Evolutionary conservation across 2,329 filamentous ascomycete species (phyloP), one percentile per base, ranked within the genome.

Genomic region (Ceratocystis cubensis): DNA sequence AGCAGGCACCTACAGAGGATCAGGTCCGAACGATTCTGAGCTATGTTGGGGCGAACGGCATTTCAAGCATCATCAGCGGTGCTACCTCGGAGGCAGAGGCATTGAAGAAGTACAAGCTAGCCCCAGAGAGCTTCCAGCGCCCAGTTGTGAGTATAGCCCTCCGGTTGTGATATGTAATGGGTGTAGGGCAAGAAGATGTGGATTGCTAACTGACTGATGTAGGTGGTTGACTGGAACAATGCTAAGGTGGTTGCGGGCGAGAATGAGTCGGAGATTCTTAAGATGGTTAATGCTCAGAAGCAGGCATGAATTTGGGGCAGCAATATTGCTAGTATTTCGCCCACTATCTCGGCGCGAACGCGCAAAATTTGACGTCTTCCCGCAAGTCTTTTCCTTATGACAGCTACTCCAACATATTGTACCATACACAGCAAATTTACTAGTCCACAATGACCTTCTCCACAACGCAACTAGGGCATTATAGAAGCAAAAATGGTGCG

Each of bases 211-310:
- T 69, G 17, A 48, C 3, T 44, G 48, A 25, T 45, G 33, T 69
- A 81, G 82, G 78, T 88, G 67, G 93, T 97, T 64, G 93, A 97
- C 75, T 97, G 94, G 94, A 90, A 88, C 74, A 92, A 93, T 75
- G 94, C 92, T 70, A 88, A 85, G 75, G 93, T 87, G 61, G 80
- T 88, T 78, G 79, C 84, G 30, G 89, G 90, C 22, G 89, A 89
- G 63, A 86, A 88, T 70, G 87, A 96, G 78, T 96, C 91, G 17
- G 88, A 93, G 78, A 96, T 97, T 69, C 76, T 96, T 73, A 91
- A 88, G 76, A 81, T 96, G 76, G 76, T 96, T 64, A 83, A 85
- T 67, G 79, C 83, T 67, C 75, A 84, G 65, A 59, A 68, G 10
- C 66, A 68, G 53, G 20, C 17, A 13, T 25, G 6, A 25, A 13